These are phyloP conservation scores for Sicyos baderoa DNA, from an alignment of 306 rosid genomes.

Conservation along the genomic window DNA sequence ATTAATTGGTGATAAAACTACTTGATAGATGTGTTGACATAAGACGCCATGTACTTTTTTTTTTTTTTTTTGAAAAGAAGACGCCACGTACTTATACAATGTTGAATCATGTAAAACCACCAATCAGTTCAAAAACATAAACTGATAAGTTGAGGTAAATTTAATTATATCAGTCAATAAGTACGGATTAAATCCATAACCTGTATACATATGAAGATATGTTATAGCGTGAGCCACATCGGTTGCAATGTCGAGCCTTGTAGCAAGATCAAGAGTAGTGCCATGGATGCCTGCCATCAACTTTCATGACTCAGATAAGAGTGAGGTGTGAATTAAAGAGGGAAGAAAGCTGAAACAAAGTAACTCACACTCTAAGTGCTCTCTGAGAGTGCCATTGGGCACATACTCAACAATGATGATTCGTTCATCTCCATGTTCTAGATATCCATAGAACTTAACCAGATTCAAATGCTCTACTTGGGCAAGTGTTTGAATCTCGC, in stretches of 20 bases:
- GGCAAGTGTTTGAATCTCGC: conserved; percentile 77
- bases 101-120: no score
- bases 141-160: no score
- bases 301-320: conserved; percentile 2
- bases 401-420: conserved; percentile 79
- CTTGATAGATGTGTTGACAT: no score
- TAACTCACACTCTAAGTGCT: conserved; percentile 88
- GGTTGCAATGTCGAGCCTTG: conserved; percentile 78
- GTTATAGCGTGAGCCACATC: conserved; percentile 96
- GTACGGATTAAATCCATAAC: conserved; percentile 30
- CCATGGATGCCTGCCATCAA: conserved; percentile 57
- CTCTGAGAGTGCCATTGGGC: conserved; percentile 85
- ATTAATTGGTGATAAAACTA: no score
- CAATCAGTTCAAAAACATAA: no score
- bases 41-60: no score
- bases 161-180: no score
- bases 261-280: conserved; percentile 52
- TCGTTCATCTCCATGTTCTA: conserved; percentile 69
- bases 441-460: conserved; percentile 70
- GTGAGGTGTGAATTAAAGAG: neutral
- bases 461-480: conserved; percentile 78
- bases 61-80: no score
- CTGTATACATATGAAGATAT: conserved; percentile 91
- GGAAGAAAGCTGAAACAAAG: neutral
- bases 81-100: no score